A percentile compares a stretch with the other conserved stretches of the same genome.
These are phyloP conservation scores for Pseudocercospora crystallina DNA, from an alignment of 2,329 filamentous ascomycete species.

Conservation along the genomic window DNA sequence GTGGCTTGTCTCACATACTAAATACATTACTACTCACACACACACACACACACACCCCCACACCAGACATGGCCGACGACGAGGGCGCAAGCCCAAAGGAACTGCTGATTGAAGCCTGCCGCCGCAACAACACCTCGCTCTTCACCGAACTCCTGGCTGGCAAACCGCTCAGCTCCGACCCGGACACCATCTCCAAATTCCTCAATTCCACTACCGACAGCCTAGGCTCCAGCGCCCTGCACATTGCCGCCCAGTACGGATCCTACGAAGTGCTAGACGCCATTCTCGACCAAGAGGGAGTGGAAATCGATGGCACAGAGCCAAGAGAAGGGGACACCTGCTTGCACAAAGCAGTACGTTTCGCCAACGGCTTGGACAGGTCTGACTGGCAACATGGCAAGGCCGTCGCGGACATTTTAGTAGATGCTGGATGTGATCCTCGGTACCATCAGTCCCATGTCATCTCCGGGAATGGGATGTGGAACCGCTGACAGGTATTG, in stretches of 20 bases:
- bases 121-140: conserved; percentile 86
- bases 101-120: conserved; percentile 86
- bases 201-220: conserved; percentile 85
- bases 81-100: conserved; percentile 84
- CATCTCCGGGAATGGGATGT: too few species aligned
- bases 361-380: conserved; percentile 67
- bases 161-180: conserved; percentile 44
- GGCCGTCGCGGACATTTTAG: conserved; percentile 73
- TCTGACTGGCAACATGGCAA: conserved; percentile 65
- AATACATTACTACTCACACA: too few species aligned
- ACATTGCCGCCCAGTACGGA: conserved; percentile 81
- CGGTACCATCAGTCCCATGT: conserved; percentile 34
- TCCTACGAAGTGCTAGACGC: conserved; percentile 83
- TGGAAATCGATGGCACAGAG: conserved; percentile 80
- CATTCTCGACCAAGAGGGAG: conserved; percentile 77
- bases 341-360: conserved; percentile 75
- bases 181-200: conserved; percentile 67
- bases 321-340: conserved; percentile 73
- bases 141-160: conserved; percentile 70
- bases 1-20: too few species aligned
- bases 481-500: conserved; percentile 5
- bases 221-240: conserved; percentile 84
- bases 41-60: conserved; percentile 5
- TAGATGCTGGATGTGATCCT: conserved; percentile 72
- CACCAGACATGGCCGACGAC: conserved; percentile 30